Evolutionary conservation across 345 rosid species (phyloP).

Genomic region (Populus ilicifolia): DNA sequence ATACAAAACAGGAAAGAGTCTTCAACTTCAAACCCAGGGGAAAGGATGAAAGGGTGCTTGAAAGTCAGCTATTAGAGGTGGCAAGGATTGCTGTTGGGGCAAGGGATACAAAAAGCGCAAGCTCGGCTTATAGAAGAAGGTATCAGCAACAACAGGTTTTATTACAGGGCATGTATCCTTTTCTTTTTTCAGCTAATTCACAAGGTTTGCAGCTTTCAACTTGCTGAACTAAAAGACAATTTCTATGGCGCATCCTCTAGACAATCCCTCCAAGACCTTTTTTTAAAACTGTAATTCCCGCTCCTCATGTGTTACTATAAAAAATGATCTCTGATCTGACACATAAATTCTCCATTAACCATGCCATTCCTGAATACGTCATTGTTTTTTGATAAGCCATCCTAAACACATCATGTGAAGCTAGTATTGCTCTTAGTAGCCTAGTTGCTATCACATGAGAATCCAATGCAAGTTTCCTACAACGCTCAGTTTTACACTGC

Average conservation of each 20-base stretch:
- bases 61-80: neutral
- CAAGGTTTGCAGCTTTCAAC: neutral
- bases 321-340: neutral
- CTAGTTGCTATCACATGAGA: neutral
- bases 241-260: neutral
- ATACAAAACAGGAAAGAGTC: neutral
- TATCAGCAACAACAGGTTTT: neutral
- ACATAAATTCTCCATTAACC: neutral
- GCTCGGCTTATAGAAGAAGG: neutral
- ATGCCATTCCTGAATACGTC: neutral
- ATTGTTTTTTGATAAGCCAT: neutral
- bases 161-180: neutral
- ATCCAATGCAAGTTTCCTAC: neutral
- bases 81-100: neutral
- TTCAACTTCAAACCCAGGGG: neutral
- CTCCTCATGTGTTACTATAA: neutral
- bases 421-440: too few species aligned
- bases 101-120: neutral
- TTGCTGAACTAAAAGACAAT: neutral
- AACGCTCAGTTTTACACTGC: neutral
- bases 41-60: neutral
- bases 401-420: neutral
- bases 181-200: neutral
- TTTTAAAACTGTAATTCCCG: neutral
- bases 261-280: neutral